phyloP scores from a whole-genome alignment of 208 protist genomes.

The Naegleria fowleri region DNA sequence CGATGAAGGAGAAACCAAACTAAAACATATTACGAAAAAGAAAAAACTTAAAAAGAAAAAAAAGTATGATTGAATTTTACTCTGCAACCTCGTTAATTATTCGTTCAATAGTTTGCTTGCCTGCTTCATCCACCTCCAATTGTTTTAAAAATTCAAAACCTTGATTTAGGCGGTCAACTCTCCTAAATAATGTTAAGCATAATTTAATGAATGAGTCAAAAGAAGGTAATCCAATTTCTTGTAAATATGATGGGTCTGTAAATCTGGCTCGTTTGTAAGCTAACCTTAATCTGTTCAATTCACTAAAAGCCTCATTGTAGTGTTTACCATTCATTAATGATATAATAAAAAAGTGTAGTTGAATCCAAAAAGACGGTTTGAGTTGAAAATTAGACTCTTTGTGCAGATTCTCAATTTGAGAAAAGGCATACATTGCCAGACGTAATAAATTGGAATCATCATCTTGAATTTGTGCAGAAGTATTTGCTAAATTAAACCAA shows the following conservation, averaged over 20 bases:
- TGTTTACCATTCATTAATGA: neutral
- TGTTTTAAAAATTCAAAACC: constrained; percentile 4
- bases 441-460: neutral
- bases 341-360: neutral
- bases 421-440: neutral
- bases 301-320: neutral
- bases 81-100: neutral
- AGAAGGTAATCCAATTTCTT: constrained; percentile 1
- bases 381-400: neutral
- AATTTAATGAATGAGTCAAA: constrained; percentile 12
- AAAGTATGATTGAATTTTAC: neutral
- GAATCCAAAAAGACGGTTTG: constrained; percentile 10
- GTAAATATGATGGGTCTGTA: neutral
- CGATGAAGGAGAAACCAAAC: neutral
- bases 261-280: constrained; percentile 15
- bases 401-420: neutral
- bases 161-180: neutral
- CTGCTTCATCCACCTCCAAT: neutral
- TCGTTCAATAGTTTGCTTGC: constrained; percentile 3
- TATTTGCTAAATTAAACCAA: constrained; percentile 18
- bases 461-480: neutral
- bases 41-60: neutral
- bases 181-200: neutral
- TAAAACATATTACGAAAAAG: neutral
- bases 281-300: constrained; percentile 13